Conservation (phyloP, 202 grass and related monocot genomes). For the Carex sylvatica region DNA sequence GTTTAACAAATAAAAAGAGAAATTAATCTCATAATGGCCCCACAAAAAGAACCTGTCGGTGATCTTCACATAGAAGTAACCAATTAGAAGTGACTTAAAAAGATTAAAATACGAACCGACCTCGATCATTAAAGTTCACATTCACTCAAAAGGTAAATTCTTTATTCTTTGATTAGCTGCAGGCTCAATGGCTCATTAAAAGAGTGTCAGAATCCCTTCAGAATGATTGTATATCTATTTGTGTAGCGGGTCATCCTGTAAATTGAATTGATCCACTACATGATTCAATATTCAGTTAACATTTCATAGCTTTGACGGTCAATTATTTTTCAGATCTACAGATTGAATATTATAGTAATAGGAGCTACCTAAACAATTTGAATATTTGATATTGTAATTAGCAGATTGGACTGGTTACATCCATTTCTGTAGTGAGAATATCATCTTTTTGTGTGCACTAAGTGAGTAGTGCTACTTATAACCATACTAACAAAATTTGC, state of each 20-base stretch:
- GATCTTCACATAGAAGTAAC: slow-evolving; percentile 13
- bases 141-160: neutral
- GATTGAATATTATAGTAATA: neutral
- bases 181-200: neutral
- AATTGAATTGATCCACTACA: neutral
- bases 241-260: neutral
- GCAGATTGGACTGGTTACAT: neutral
- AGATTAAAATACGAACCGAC: slow-evolving; percentile 4
- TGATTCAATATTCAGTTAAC: neutral
- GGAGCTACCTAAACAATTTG: neutral
- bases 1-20: neutral
- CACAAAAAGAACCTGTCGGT: slow-evolving; percentile 17
- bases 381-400: neutral
- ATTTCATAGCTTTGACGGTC: neutral
- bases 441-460: neutral
- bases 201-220: neutral
- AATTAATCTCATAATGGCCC: neutral
- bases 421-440: neutral
- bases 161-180: slow-evolving; percentile 5
- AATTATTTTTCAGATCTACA: neutral
- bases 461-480: neutral
- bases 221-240: neutral
- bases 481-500: no score
- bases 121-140: neutral
- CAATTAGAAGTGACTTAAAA: slow-evolving; percentile 4